Conservation (phyloP, 208 protist genomes). For the Leishmania lainsoni region DNA sequence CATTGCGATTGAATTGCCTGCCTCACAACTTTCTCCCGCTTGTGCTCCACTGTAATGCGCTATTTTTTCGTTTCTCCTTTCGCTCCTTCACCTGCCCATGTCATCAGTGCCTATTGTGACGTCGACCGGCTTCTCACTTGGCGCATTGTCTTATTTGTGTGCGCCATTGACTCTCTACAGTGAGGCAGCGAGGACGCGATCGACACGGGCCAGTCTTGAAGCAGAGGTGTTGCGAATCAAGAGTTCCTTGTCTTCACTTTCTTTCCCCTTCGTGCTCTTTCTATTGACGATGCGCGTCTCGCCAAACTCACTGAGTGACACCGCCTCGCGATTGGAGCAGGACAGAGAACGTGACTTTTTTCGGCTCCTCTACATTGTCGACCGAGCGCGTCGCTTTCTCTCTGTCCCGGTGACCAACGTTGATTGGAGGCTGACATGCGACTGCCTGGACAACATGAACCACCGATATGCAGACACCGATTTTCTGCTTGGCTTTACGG, state of each 20-base stretch:
- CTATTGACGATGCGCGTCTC: conserved; percentile 38
- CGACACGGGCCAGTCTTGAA: background rate
- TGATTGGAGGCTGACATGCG: conserved; percentile 65
- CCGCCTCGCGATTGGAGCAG: conserved; percentile 44
- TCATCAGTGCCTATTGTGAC: background rate
- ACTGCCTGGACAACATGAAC: conserved; percentile 86
- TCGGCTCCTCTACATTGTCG: conserved; percentile 47
- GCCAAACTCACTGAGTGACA: conserved; percentile 35
- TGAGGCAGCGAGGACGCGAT: background rate
- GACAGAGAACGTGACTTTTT: conserved; percentile 68
- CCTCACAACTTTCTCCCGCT: background rate
- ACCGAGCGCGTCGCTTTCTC: conserved; percentile 17
- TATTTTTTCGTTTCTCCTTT: too few relatives aligned
- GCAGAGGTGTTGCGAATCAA: background rate
- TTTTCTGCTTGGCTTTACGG: conserved; percentile 65
- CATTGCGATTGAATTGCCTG: background rate
- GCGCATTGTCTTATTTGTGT: background rate
- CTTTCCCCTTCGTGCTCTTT: background rate
- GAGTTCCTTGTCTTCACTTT: background rate
- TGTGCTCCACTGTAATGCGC: background rate
- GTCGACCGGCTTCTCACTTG: background rate
- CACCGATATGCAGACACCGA: conserved; percentile 75
- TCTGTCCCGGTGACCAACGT: conserved; percentile 37
- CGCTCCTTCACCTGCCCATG: background rate
- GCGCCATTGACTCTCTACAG: background rate